Conservation (phyloP, 768 basidiomycete species). For the Boletus insuetus region DNA sequence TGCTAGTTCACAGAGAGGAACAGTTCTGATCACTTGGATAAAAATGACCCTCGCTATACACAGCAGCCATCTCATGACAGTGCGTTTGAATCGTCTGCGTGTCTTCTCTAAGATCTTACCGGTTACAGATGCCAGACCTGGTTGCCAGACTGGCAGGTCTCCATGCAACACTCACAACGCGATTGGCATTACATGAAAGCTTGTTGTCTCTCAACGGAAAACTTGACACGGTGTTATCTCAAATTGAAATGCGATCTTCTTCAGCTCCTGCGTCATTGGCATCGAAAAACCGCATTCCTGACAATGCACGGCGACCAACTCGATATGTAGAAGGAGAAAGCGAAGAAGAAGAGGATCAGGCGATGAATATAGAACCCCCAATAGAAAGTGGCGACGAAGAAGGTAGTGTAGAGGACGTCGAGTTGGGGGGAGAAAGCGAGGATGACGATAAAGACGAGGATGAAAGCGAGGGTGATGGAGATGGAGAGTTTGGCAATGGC, state of each 20-base stretch:
- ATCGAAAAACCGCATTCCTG: conserved; percentile 39
- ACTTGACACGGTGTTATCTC: conserved; percentile 90
- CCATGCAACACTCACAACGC: conserved; percentile 74
- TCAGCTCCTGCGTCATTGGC: conserved; percentile 56
- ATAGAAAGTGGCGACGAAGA: conserved; percentile 63
- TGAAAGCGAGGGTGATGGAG: conserved; percentile 42
- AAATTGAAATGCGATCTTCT: conserved; percentile 87
- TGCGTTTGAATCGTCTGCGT: conserved; percentile 39
- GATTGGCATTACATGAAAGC: conserved; percentile 80
- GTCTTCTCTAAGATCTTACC: conserved; percentile 8
- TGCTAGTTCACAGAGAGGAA: conserved; percentile 75
- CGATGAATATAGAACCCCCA: conserved; percentile 55
- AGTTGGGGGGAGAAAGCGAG: conserved; percentile 63
- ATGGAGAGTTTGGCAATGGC: conserved; percentile 39
- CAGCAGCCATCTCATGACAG: conserved; percentile 91
- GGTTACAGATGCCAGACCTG: conserved; percentile 80
- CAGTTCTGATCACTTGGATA: conserved; percentile 70
- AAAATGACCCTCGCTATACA: conserved; percentile 82
- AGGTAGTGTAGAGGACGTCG: conserved; percentile 78
- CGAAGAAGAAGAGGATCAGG: conserved; percentile 58
- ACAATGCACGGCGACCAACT: conserved; percentile 40
- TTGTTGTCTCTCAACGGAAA: conserved; percentile 84
- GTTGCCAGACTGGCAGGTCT: conserved; percentile 83
- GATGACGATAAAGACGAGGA: conserved; percentile 45
- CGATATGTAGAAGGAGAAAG: conserved; percentile 82